Conservation (phyloP, 1,139 yeast species). For the Pichiaceae sp. region DNA sequence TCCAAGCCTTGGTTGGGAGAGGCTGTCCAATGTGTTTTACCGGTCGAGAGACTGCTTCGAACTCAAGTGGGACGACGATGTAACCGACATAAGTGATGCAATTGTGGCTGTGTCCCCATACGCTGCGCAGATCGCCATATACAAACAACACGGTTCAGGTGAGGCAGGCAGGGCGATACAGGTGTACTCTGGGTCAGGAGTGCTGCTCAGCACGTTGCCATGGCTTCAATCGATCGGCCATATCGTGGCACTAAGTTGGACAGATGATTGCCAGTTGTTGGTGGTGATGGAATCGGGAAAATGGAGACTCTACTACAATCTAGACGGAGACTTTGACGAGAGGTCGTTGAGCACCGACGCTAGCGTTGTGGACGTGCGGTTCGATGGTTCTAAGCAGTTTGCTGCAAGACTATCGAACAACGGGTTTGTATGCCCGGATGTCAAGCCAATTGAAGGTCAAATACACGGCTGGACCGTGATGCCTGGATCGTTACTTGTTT, state of each 20-base stretch:
- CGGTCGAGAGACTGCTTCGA: slow-evolving; percentile 27
- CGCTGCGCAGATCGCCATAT: slow-evolving; percentile 37
- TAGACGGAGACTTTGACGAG: slow-evolving; percentile 59
- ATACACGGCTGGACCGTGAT: slow-evolving; percentile 26
- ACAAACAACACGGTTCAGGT: slow-evolving; percentile 2
- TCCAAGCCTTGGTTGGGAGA: slow-evolving; percentile 46
- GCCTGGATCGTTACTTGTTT: slow-evolving; percentile 16
- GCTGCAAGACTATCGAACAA: slow-evolving; percentile 27
- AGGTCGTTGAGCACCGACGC: slow-evolving; percentile 29
- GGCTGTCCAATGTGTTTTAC: slow-evolving; percentile 54
- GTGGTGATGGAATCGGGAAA: slow-evolving; percentile 51
- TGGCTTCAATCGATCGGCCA: slow-evolving; percentile 46
- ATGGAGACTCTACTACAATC: slow-evolving; percentile 59
- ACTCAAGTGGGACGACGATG: slow-evolving; percentile 18
- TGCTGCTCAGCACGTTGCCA: slow-evolving; percentile 36
- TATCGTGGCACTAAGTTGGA: slow-evolving; percentile 52
- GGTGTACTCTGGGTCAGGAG: slow-evolving; percentile 48
- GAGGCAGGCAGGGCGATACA: slow-evolving; percentile 28
- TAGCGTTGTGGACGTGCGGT: slow-evolving; percentile 18
- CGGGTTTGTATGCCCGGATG: slow-evolving; percentile 27
- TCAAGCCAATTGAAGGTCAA: slow-evolving; percentile 4
- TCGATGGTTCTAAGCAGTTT: slow-evolving; percentile 23
- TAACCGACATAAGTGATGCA: slow-evolving; percentile 8
- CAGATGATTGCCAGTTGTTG: slow-evolving; percentile 42
- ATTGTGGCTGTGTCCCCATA: slow-evolving; percentile 33